Evolutionary conservation across 1,139 yeast species (phyloP), one percentile per base, ranked within the genome.

Genomic region (Debaryomycetaceae sp.): DNA sequence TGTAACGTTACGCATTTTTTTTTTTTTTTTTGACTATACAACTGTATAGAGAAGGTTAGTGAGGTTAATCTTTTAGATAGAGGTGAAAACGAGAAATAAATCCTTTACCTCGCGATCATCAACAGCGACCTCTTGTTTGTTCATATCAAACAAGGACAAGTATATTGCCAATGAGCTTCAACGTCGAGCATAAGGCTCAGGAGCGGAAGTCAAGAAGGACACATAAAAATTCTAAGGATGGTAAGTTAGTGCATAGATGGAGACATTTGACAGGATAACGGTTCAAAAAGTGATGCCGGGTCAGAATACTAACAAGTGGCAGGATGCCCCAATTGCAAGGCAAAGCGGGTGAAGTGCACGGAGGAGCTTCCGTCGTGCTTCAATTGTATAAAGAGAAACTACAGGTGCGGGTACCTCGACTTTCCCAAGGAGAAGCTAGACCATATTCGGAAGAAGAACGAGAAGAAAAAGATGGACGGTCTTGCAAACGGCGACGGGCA

Each of bases 151-250:
- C 8, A 27, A 27, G 31, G 31, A 27, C 11, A 27, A 8, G 11
- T 27, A 7, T 2, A 27, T 27, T 27, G 11, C 11, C 31, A 27
- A 27, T 27, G 31, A 27, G 31, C 11, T 27, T 27, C 11, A 27
- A 27, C 11, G 11, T 27, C 4, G 31, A 37, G 8, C 9, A 31
- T 6, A 34, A 24, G 17, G 23, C 24, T 37, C 27, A 39, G 22
- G 43, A 43, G 36, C 59, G 76, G 44, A 69, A 69, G 46, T 68
- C 72, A 48, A 61, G 78, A 50, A 59, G 76, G 48, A 66, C 75
- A 23, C 78, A 73, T 47, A 72, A 72, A 49, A 73, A 73, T 49
- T 72, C 77, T 5, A 55, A 75, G 39, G 78, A 73, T 52, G 78
- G 74, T 48, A 59, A 36, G 63, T 58, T 24, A 11, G 11, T 27